Base-by-base conservation (phyloP, 345 rosid genomes). In the Syzygium aqueum region DNA sequence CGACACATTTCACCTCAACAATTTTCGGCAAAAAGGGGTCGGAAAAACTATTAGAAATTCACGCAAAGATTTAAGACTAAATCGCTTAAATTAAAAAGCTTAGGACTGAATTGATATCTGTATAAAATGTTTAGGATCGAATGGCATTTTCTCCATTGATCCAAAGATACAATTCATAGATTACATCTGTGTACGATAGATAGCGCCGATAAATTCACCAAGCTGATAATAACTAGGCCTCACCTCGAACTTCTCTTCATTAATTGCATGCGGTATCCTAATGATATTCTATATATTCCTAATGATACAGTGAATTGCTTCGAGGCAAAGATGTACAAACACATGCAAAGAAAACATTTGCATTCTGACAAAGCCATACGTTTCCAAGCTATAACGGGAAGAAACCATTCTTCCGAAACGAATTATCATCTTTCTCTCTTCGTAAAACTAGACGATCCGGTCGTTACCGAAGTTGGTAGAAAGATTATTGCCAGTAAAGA, bases 1-100 rank as follows among this genome's bases (percentile, higher is more conserved):
- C 2, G 1, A 0, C 49, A 37, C 12, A 37, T 3, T 3, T 73
- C 49, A 73, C 11, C 14, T 37, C 7, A 0, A 1, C 12, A 19
- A 8, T 73, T 73, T 11, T 7, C 5, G 1, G 3, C 10, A 1
- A 73, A 37, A 73, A 73, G 10, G 19, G 14, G 3, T 73, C 0
- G 12, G 0, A 67, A 30, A 0, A 8, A 19, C 14, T 37, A 37
- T 9, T 73, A 3, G 13, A 37, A 73, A 37, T 37, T 37, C 0
- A 3, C 6, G 14, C 6, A 10, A 73, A 73, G 9, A 3, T 67
- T 63, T 67, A 16, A 67, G 21, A 30, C 13, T 16, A 17, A 67
- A 30, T 67, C 8, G 25, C 3, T 9, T 7, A 8, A 54, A 19
- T 19, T 67, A 6, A 65, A 30, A 67, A 2, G 23, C 8, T 67